These are phyloP conservation scores for Spongispora temasekensis DNA, from an alignment of 1,284 basidiomycete genomes.

Conservation along the genomic window DNA sequence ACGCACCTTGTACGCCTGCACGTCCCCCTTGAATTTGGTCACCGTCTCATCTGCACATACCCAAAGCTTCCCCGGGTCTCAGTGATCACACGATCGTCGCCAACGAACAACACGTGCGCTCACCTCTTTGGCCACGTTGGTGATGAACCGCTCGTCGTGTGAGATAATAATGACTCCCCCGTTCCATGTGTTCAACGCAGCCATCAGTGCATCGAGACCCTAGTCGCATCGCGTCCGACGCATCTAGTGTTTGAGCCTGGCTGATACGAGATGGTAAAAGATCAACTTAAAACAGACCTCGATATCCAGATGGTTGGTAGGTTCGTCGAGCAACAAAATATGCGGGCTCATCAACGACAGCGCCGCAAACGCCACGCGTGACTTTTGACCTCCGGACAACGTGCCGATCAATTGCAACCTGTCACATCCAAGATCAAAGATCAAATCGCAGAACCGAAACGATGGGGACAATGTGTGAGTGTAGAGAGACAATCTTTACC, in stretches of 20 bases:
- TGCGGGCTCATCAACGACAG: constrained; percentile 88
- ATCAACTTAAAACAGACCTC: constrained; percentile 50
- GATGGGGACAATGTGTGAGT: too few species aligned
- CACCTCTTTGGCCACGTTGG: constrained; percentile 78
- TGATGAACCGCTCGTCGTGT: constrained; percentile 94
- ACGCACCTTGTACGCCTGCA: constrained; percentile 85
- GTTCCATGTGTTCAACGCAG: constrained; percentile 87
- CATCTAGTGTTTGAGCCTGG: too few species aligned
- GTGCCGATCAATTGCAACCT: constrained; percentile 82
- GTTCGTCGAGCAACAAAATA: constrained; percentile 90
- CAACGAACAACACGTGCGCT: constrained; percentile 8
- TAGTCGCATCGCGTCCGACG: neutral
- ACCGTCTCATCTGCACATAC: constrained; percentile 89
- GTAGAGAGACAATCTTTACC: constrained; percentile 45
- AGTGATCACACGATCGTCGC: neutral
- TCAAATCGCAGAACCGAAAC: too few species aligned
- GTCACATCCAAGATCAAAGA: neutral
- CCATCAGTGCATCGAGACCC: constrained; percentile 96
- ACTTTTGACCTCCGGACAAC: constrained; percentile 96
- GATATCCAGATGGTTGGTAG: constrained; percentile 98
- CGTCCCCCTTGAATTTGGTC: constrained; percentile 86
- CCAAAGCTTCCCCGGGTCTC: too few species aligned
- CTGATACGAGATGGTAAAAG: too few species aligned
- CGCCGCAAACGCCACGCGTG: constrained; percentile 93
- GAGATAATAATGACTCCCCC: constrained; percentile 95